Evolutionary conservation across 208 protist genomes (phyloP).

Genomic region (Novymonas esmeraldas): DNA sequence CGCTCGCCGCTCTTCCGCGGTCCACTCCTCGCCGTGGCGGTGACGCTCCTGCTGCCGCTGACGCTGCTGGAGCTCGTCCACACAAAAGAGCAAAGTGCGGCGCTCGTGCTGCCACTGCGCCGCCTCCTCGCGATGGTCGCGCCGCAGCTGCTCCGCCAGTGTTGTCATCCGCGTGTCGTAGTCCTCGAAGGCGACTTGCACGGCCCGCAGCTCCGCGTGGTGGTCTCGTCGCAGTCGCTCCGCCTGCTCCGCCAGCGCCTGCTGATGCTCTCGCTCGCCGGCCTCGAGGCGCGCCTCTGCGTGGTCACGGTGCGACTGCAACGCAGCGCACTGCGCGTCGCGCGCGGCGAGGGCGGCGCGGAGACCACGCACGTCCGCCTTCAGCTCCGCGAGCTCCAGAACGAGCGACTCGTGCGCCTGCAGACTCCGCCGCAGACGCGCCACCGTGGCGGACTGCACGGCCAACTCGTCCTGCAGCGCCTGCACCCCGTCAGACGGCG

Average conservation of each 20-base stretch:
- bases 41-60: neutral
- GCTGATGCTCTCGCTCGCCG: slow-evolving; percentile 14
- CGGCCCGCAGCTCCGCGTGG: slow-evolving; percentile 36
- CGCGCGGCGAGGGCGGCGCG: slow-evolving; percentile 7
- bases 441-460: slow-evolving; percentile 13
- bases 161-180: slow-evolving; percentile 50
- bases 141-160: slow-evolving; percentile 42
- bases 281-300: slow-evolving; percentile 9
- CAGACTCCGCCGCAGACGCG: slow-evolving; percentile 21
- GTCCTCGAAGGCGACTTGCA: slow-evolving; percentile 51
- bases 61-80: slow-evolving; percentile 24
- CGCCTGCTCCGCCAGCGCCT: slow-evolving; percentile 36
- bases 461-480: slow-evolving; percentile 15
- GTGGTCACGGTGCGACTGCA: slow-evolving; percentile 9
- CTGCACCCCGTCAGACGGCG: neutral
- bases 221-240: slow-evolving; percentile 40
- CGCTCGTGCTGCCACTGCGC: slow-evolving; percentile 43
- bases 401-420: slow-evolving; percentile 25
- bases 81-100: slow-evolving; percentile 31
- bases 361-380: slow-evolving; percentile 9
- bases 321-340: slow-evolving; percentile 19
- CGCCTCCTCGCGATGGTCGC: slow-evolving; percentile 36
- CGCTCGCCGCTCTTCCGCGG: neutral
- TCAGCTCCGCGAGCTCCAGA: slow-evolving; percentile 15
- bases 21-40: neutral